These are phyloP conservation scores for Petunia axillaris DNA, from an alignment of 257 asterid genomes.

Conservation along the genomic window DNA sequence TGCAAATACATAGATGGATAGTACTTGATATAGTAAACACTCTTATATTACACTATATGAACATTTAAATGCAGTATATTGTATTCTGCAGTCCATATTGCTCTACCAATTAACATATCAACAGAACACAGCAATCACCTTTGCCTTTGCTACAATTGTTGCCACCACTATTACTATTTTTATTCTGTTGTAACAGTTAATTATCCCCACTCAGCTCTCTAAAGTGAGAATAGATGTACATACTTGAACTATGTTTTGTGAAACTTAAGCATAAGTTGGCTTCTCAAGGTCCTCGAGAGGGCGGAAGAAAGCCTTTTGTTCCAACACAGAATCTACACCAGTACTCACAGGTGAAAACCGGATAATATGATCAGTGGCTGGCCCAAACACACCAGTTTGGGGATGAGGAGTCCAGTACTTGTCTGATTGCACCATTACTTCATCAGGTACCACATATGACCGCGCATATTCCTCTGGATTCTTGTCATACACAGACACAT, in stretches of 20 bases:
- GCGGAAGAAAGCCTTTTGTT: slow-evolving; percentile 85
- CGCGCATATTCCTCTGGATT: slow-evolving; percentile 62
- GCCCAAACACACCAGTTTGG: slow-evolving; percentile 85
- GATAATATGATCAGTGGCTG: slow-evolving; percentile 46
- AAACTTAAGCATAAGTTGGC: slow-evolving; percentile 34
- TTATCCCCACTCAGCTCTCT: too few species aligned
- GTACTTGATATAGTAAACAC: too few species aligned
- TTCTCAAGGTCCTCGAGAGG: slow-evolving; percentile 80
- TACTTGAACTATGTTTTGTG: background rate
- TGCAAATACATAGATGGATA: too few species aligned
- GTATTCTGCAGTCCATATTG: too few species aligned
- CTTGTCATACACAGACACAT: slow-evolving; percentile 82
- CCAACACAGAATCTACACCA: slow-evolving; percentile 62
- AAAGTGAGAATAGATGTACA: background rate
- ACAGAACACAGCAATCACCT: too few species aligned
- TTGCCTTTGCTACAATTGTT: too few species aligned
- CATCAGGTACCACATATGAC: slow-evolving; percentile 58
- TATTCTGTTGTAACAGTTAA: background rate
- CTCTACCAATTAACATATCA: too few species aligned
- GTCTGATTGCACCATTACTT: slow-evolving; percentile 51
- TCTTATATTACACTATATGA: too few species aligned
- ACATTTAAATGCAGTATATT: too few species aligned
- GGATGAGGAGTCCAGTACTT: slow-evolving; percentile 90
- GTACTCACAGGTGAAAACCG: slow-evolving; percentile 18
- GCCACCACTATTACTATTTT: too few species aligned